Conservation (phyloP, 2,329 filamentous ascomycete species). For the Plectosphaerella sp. region DNA sequence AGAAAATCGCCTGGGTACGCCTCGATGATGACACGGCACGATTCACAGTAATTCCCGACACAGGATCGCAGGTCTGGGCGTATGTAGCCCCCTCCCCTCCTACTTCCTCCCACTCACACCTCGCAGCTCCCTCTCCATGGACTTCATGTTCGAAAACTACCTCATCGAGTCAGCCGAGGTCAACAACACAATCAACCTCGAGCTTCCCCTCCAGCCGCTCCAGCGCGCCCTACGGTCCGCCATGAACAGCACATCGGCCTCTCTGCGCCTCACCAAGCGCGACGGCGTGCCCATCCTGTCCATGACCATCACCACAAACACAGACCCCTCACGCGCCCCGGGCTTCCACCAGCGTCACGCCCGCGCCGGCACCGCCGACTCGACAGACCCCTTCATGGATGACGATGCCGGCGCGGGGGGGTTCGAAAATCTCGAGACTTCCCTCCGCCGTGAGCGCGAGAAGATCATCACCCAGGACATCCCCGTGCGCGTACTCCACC, state of each 20-base stretch:
- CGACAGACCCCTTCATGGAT: slow-evolving; percentile 30
- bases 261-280: slow-evolving; percentile 88
- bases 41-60: slow-evolving; percentile 93
- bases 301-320: slow-evolving; percentile 81
- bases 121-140: slow-evolving; percentile 55
- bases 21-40: slow-evolving; percentile 83
- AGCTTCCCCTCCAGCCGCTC: slow-evolving; percentile 82
- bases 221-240: slow-evolving; percentile 91
- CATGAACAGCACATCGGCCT: slow-evolving; percentile 72
- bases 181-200: slow-evolving; percentile 90
- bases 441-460: slow-evolving; percentile 67
- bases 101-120: slow-evolving; percentile 1
- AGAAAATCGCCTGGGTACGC: slow-evolving; percentile 86
- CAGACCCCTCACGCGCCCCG: slow-evolving; percentile 39
- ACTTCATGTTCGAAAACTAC: slow-evolving; percentile 84
- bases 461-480: slow-evolving; percentile 94
- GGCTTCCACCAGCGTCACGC: slow-evolving; percentile 17
- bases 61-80: slow-evolving; percentile 95
- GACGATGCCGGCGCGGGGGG: slow-evolving; percentile 37
- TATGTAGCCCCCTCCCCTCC: slow-evolving; percentile 39
- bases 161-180: slow-evolving; percentile 78
- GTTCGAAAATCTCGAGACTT: slow-evolving; percentile 51
- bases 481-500: slow-evolving; percentile 84
- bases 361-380: slow-evolving; percentile 11
- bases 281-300: slow-evolving; percentile 81